Base-by-base conservation (phyloP, 2,329 filamentous ascomycete species). In the Westerdykella ornata region DNA sequence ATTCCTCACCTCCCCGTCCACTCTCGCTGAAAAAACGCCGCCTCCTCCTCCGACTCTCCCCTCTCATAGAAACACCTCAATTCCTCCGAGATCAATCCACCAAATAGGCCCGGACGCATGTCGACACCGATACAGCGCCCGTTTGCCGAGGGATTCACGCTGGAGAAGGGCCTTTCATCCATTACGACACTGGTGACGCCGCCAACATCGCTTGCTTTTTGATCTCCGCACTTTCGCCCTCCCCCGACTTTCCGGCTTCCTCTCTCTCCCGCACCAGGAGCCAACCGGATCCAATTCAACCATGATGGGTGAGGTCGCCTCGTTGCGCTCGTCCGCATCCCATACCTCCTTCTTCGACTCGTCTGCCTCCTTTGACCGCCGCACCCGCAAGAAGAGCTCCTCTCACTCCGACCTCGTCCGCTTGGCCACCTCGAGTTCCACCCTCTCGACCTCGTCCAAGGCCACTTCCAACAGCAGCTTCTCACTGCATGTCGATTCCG, bases 381-480 rank as follows among this genome's bases (percentile, higher is more conserved):
- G 30, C 30, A 26, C 22, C 30, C 61, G 60, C 34, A 60, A 62
- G 44, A 59, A 59, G 43, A 59, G 51, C 45, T 60, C 57, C 47
- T 60, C 62, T 37, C 56, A 57, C 35, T 53, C 60, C 43, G 65
- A 69, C 47, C 57, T 68, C 50, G 61, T 56, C 61, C 30, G 30
- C 16, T 15, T 33, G 30, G 30, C 51, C 48, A 53, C 52, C 42
- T 62, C 64, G 18, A 47, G 62, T 39, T 51, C 55, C 26, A 53
- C 56, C 28, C 53, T 57, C 38, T 62, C 66, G 35, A 74, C 57
- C 42, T 72, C 74, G 4, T 82, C 80, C 2, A 77, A 74, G 57
- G 71, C 73, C 17, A 83, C 81, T 2, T 84, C 80, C 3, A 76
- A 80, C 4, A 74, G 76, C 14, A 82, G 76, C 51, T 65, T 82